Percentiles rank a stretch among this genome's conserved stretches.
phyloP scores from a whole-genome alignment of 768 basidiomycete genomes.

The Leucosporidium creatinivorum region DNA sequence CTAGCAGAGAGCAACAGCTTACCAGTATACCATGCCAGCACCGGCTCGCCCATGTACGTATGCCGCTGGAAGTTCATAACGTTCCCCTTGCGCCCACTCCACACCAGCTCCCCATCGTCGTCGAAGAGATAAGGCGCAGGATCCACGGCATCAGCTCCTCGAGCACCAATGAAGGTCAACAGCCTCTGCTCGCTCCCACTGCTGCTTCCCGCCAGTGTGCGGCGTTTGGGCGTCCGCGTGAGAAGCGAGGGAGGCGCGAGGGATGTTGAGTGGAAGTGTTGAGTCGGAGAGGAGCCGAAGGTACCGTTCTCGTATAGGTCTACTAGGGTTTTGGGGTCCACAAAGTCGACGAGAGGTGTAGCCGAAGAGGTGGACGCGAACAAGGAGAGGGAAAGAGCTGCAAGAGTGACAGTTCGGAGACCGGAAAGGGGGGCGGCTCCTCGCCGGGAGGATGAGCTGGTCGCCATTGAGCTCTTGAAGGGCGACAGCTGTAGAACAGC shows the following conservation, averaged over 20 bases:
- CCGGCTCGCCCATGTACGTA: conserved; percentile 19
- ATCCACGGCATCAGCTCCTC: not conserved
- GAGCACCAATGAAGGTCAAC: conserved; percentile 2
- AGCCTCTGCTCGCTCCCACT: no score
- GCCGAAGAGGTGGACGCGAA: not conserved
- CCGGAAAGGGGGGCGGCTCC: not conserved
- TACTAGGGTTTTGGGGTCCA: not conserved
- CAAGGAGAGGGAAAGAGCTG: not conserved
- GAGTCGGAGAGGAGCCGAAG: not conserved
- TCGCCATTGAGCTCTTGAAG: no score
- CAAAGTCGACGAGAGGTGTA: no score
- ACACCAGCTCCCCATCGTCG: conserved; percentile 1
- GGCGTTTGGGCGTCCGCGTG: no score
- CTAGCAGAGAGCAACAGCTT: no score
- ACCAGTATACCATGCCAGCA: conserved; percentile 34
- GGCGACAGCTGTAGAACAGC: no score
- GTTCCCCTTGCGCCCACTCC: not conserved
- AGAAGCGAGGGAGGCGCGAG: not conserved
- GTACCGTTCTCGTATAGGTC: not conserved
- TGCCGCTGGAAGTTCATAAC: not conserved
- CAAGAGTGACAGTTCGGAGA: not conserved
- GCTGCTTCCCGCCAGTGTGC: no score
- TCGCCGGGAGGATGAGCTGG: not conserved
- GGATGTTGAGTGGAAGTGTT: not conserved
- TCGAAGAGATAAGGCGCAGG: conserved; percentile 20